Percentiles rank a stretch among this genome's conserved stretches.
Conservation (phyloP, 1,139 yeast genomes). For the Pichia inconspicua region DNA sequence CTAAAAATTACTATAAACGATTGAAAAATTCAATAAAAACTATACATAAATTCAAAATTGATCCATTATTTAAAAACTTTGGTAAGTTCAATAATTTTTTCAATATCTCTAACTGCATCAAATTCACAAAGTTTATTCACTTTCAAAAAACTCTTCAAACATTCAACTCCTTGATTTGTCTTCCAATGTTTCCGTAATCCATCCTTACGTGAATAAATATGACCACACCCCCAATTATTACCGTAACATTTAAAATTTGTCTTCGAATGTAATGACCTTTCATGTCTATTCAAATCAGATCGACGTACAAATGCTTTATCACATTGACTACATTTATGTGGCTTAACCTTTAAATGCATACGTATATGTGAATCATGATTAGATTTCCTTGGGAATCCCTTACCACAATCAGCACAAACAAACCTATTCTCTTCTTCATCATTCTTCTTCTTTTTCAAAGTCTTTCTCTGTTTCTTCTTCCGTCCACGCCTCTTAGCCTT, state of each 20-base stretch:
- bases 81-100: conserved; percentile 6
- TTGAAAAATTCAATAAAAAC: neutral
- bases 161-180: conserved; percentile 7
- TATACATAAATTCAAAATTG: neutral
- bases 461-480: neutral
- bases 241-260: conserved; percentile 72
- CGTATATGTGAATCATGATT: conserved; percentile 85
- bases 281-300: conserved; percentile 90
- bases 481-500: neutral
- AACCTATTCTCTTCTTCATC: neutral
- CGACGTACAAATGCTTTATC: conserved; percentile 94
- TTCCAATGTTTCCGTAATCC: conserved; percentile 15
- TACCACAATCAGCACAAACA: conserved; percentile 70
- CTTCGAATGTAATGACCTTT: conserved; percentile 85
- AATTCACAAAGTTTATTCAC: neutral
- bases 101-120: conserved; percentile 2
- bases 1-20: neutral
- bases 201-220: conserved; percentile 12
- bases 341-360: conserved; percentile 91
- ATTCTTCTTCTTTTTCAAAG: neutral
- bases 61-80: neutral
- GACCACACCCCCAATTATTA: conserved; percentile 13
- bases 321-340: conserved; percentile 78
- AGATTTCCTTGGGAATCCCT: conserved; percentile 84
- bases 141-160: conserved; percentile 4